Evolutionary conservation across 2,329 filamentous ascomycete species (phyloP).

Genomic region (Fusarium sarcochroum): DNA sequence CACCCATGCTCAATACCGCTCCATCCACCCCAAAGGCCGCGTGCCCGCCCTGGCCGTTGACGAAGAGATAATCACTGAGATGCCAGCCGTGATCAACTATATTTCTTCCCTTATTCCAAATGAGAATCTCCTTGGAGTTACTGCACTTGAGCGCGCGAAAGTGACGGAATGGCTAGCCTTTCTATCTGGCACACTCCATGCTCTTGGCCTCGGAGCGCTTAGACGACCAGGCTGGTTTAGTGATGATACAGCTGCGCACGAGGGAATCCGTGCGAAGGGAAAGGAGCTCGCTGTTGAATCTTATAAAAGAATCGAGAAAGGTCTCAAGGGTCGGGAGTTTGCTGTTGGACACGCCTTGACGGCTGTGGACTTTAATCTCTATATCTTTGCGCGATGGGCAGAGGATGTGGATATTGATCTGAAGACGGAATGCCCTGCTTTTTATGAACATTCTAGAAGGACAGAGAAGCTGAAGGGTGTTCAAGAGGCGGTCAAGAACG

Average conservation of each 20-base stretch:
- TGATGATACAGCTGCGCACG: slow-evolving; percentile 22
- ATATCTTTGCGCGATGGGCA: slow-evolving; percentile 42
- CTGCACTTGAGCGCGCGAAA: slow-evolving; percentile 41
- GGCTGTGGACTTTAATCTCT: slow-evolving; percentile 38
- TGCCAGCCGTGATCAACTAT: slow-evolving; percentile 52
- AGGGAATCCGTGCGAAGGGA: slow-evolving; percentile 16
- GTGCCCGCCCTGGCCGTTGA: slow-evolving; percentile 52
- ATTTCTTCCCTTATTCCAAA: slow-evolving; percentile 46
- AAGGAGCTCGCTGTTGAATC: background rate
- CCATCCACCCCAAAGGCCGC: slow-evolving; percentile 50
- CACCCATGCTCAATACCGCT: slow-evolving; percentile 47
- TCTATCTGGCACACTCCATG: slow-evolving; percentile 53
- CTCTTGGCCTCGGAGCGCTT: slow-evolving; percentile 46
- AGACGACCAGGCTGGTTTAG: slow-evolving; percentile 49
- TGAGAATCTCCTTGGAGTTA: slow-evolving; percentile 41
- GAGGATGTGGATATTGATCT: slow-evolving; percentile 19
- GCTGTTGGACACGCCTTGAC: slow-evolving; percentile 30
- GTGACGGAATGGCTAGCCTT: slow-evolving; percentile 53
- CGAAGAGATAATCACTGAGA: slow-evolving; percentile 52
- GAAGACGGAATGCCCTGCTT: slow-evolving; percentile 18
- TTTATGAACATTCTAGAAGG: background rate
- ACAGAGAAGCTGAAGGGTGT: slow-evolving; percentile 27
- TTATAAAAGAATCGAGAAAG: slow-evolving; percentile 18
- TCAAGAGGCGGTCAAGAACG: slow-evolving; percentile 2
- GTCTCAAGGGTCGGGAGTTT: background rate